Base-by-base conservation (phyloP, 2,329 filamentous ascomycete species). In the Fusarium xylarioides region DNA sequence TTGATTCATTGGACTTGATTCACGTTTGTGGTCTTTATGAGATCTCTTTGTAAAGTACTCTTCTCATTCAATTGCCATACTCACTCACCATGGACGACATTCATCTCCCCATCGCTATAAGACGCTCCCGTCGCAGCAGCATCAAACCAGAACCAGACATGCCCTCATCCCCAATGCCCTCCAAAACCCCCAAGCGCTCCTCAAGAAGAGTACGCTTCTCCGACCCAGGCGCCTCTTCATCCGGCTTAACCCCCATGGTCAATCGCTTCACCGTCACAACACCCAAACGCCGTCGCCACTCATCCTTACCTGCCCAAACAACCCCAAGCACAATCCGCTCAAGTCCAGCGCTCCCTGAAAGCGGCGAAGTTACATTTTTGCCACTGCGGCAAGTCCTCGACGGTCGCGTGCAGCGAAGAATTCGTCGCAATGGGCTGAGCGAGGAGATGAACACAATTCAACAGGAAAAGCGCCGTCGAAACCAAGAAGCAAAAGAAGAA, bases 221-320 rank as follows among this genome's bases (percentile, higher is more conserved):
- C 0, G 88, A 91, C 44, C 88, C 88, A 14, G 88, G 87, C 1
- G 82, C 81, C 1, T 66, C 81, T 5, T 76, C 74, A 4, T 89
- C 86, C 2, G 89, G 89, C 5, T 79, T 91, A 34, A 91, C 90
- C 2, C 89, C 90, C 3, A 87, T 90, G 81, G 81, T 91, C 47
- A 83, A 83, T 42, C 86, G 88, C 26, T 84, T 89, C 0, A 84
- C 84, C 2, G 82, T 91, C 66, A 54, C 73, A 77, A 79, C 77
- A 63, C 73, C 80, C 59, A 60, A 83, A 42, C 82, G 82, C 19
- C 84, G 82, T 21, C 84, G 86, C 11, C 84, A 87, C 28, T 84
- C 84, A 58, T 88, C 87, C 1, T 83, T 84, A 1, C 84, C 86
- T 3, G 73, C 78, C 5, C 73, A 70, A 35, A 59, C 55, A 40